Base-by-base conservation (phyloP, 1,284 basidiomycete species). In the Vanrija humicola region DNA sequence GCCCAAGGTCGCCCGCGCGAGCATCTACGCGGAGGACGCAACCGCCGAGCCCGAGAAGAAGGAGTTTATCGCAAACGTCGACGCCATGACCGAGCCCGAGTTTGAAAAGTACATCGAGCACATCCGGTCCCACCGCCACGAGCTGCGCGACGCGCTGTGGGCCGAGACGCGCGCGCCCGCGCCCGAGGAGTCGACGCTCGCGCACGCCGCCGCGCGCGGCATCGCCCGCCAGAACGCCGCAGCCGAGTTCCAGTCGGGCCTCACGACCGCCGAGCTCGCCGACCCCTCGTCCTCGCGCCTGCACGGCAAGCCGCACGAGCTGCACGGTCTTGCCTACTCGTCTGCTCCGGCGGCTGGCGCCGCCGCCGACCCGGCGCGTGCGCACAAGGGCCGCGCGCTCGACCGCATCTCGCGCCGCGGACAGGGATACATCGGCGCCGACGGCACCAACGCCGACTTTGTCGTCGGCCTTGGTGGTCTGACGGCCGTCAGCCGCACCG, bases 401-500 rank as follows among this genome's bases (percentile, higher is more conserved):
- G 54, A 62, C 61, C 47, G 45, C 28, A 15, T 40, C 26, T 5
- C 50, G 26, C 38, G 45, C 51, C 19, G 28, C 38, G 25, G 66
- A 61, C 8, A 44, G 60, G 40, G 64, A 54, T 3, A 47, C 68
- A 15, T 64, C 69, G 34, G 34, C 12, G 5, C 12, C 12, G 53
- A 54, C 34, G 51, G 57, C 63, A 63, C 56, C 10, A 67, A 69
- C 49, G 25, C 59, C 9, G 63, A 64, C 15, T 73, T 61, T 61
- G 66, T 73, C 9, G 65, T 75, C 46, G 64, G 66, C n/a, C n/a
- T 74, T 10, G 75, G 70, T 18, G 74, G 73, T 23, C 9, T 74
- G 18, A 74, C 73, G 1, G 72, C 59, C 4, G 48, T 38, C 19
- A 64, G 64, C 2, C 42, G 18, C 5, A 50, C 25, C 26, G 50